These are phyloP conservation scores for Neonectria magnoliae DNA, from an alignment of 2,329 filamentous ascomycete species.

Conservation along the genomic window DNA sequence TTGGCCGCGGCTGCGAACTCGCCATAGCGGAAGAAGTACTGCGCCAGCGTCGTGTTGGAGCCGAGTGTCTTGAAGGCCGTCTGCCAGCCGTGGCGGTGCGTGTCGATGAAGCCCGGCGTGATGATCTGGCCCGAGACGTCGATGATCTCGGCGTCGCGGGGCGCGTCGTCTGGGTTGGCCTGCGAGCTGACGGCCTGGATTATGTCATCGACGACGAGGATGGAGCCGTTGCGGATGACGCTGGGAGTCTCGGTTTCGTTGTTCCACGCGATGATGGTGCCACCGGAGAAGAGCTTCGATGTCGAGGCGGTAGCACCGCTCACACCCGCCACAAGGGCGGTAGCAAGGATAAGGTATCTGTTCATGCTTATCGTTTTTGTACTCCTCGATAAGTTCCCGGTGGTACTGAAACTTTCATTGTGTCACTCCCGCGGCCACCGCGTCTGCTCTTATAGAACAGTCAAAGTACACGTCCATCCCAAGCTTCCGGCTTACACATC, in stretches of 20 bases:
- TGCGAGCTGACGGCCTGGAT: slow-evolving; percentile 12
- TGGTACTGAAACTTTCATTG: neutral
- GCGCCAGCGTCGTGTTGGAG: slow-evolving; percentile 60
- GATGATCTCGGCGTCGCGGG: neutral
- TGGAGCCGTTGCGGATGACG: slow-evolving; percentile 12
- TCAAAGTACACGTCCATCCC: neutral
- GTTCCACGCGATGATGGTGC: slow-evolving; percentile 15
- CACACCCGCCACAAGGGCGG: neutral
- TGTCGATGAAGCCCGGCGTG: slow-evolving; percentile 66
- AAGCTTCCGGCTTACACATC: neutral
- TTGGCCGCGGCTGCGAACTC: slow-evolving; percentile 44
- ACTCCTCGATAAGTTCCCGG: neutral
- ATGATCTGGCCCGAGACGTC: slow-evolving; percentile 57
- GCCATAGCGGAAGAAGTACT: slow-evolving; percentile 58
- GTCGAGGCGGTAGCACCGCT: neutral
- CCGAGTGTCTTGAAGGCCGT: slow-evolving; percentile 63
- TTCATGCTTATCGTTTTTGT: neutral
- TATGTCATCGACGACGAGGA: slow-evolving; percentile 10
- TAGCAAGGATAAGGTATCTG: neutral
- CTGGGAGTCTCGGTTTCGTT: slow-evolving; percentile 1
- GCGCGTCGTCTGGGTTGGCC: neutral
- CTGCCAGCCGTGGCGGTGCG: slow-evolving; percentile 66
- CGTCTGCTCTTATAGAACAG: neutral
- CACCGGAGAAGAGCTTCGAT: slow-evolving; percentile 14
- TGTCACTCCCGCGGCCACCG: neutral